A percentile compares a stretch with the other conserved stretches of the same genome.
Evolutionary conservation across 495 filamentous ascomycete genomes (phyloP).

Genomic region (Tuber umbilicatum): DNA sequence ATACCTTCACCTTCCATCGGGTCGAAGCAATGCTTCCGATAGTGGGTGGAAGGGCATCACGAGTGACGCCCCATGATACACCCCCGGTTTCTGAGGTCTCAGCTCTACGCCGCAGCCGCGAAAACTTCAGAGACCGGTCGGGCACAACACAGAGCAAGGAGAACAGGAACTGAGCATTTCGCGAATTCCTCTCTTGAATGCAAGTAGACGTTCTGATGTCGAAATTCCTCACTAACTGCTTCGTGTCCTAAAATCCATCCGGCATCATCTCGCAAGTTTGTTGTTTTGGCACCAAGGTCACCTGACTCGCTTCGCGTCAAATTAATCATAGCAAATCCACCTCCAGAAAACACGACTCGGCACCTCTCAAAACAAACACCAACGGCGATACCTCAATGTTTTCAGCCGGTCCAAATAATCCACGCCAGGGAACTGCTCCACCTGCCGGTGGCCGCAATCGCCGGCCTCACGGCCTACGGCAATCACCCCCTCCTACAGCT

Average conservation of each 20-base stretch:
- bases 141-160: background rate
- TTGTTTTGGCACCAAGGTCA: background rate
- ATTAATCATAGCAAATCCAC: background rate
- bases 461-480: constrained; percentile 20
- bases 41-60: background rate
- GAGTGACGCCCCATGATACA: background rate
- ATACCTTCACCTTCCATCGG: no score
- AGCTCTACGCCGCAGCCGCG: background rate
- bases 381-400: background rate
- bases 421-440: constrained; percentile 28
- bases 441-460: constrained; percentile 17
- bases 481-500: constrained; percentile 26
- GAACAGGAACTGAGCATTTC: background rate
- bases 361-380: constrained; percentile 2
- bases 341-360: background rate
- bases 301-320: constrained; percentile 4
- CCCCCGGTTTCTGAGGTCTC: background rate
- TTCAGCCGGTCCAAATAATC: background rate
- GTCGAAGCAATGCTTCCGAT: no score
- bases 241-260: background rate
- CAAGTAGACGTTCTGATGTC: background rate
- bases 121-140: background rate
- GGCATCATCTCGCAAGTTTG: background rate
- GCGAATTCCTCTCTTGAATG: background rate
- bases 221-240: background rate